Evolutionary conservation across 2,329 filamentous ascomycete genomes (phyloP).

Genomic region (Alternaria arborescens): DNA sequence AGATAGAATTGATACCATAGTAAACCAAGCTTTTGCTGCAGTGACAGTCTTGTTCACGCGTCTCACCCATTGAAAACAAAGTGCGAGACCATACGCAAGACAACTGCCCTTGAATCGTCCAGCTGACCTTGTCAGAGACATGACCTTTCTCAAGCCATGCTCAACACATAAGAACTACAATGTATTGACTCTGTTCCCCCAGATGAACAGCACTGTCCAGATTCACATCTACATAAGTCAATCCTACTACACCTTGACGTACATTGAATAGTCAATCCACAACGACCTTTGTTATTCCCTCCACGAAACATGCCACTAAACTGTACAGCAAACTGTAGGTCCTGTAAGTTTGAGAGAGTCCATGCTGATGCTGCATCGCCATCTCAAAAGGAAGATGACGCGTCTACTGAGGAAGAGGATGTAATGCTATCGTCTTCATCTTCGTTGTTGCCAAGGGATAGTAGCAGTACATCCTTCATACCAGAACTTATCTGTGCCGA

Average conservation of each 20-base stretch:
- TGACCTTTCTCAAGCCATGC: neutral
- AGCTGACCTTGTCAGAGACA: neutral
- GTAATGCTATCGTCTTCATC: neutral
- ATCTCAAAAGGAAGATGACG: neutral
- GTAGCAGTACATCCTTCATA: neutral
- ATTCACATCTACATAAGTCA: neutral
- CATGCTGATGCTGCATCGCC: neutral
- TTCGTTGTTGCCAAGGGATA: neutral
- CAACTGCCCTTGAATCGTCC: neutral
- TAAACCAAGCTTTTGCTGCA: neutral
- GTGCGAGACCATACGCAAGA: neutral
- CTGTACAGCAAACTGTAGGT: neutral
- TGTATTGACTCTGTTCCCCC: neutral
- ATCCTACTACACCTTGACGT: neutral
- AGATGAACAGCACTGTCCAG: neutral
- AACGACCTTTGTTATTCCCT: neutral
- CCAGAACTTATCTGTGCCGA: neutral
- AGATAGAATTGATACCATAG: constrained; percentile 7
- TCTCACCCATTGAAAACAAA: neutral
- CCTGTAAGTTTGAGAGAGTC: neutral
- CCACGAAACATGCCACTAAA: neutral
- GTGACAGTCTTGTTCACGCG: neutral
- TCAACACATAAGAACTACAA: neutral
- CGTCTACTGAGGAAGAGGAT: neutral
- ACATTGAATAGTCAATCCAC: neutral